Conservation (phyloP, 2,329 filamentous ascomycete species). For the Stemphylium lycopersici region DNA sequence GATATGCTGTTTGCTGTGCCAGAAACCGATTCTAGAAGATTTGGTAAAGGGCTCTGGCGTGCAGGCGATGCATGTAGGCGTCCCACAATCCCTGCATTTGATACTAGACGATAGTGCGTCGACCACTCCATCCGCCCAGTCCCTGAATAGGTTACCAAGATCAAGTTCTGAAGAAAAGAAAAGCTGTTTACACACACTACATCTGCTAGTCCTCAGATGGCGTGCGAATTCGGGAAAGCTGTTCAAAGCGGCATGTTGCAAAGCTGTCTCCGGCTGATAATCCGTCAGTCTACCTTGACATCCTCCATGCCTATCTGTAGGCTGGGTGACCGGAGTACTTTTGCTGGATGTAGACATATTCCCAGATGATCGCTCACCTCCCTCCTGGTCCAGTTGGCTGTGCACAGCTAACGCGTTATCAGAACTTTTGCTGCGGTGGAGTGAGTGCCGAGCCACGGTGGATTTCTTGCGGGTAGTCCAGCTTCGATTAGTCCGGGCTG, state of each 20-base stretch:
- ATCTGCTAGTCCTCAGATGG: constrained; percentile 18
- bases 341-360: neutral
- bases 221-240: constrained; percentile 17
- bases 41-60: constrained; percentile 4
- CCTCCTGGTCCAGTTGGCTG: constrained; percentile 4
- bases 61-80: constrained; percentile 27
- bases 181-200: constrained; percentile 14
- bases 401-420: constrained; percentile 13
- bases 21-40: constrained; percentile 2
- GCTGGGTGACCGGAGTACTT: neutral
- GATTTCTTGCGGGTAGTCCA: too few relatives aligned
- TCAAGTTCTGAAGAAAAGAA: constrained; percentile 19
- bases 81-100: constrained; percentile 25
- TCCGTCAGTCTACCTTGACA: neutral
- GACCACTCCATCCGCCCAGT: constrained; percentile 18
- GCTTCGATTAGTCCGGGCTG: too few relatives aligned
- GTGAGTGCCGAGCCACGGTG: constrained; percentile 6
- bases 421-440: constrained; percentile 5
- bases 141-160: constrained; percentile 17
- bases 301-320: neutral
- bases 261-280: constrained; percentile 7
- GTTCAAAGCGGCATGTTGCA: neutral
- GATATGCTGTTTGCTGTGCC: constrained; percentile 12
- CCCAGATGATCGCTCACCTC: neutral
- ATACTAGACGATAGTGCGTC: constrained; percentile 16